Evolutionary conservation across 176 grass and related monocot genomes (phyloP), one percentile per base, ranked within the genome.

Genomic region (Oryza longistaminata): DNA sequence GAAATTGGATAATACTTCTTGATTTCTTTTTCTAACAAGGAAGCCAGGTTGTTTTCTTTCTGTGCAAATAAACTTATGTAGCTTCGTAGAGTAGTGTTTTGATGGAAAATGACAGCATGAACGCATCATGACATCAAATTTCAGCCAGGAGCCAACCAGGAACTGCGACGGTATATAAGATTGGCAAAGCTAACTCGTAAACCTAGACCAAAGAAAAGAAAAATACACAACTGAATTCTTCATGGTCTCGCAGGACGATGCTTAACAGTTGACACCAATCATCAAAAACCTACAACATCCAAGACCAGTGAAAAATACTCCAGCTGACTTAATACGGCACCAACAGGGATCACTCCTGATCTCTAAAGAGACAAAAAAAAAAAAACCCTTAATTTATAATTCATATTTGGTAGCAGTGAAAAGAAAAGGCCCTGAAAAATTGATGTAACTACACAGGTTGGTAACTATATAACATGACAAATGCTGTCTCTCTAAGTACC

Each of bases 381-480:
- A 70, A 12, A 31, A 9, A 33, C 29, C 25, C 12, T 48, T 21
- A 67, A 84, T 45, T 66, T 75, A 25, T 67, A 34, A 43, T 75
- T n/a, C 33, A 68, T 74, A 5, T 44, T 26, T n/a, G 71, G 33
- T 2, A 69, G 74, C 62, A 55, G 10, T 2, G 14, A 31, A 31
- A 75, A 77, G 70, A 44, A 31, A 84, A 31, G 19, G 13, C 45
- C 24, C 6, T 19, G 6, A 79, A 72, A 72, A 45, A 46, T 53
- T 45, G 19, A 39, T 65, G 52, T 86, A 73, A n/a, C 85, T 49
- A 75, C 64, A 83, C 22, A 73, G 29, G 33, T 66, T 55, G 22
- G 35, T 55, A 80, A 50, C 34, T 87, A 81, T 85, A 69, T 64
- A 75, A 48, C 82, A 76, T 68, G 25, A 43, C 11, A 83, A 61